Conservation (phyloP, 768 basidiomycete genomes). For the Collybia mongolica region DNA sequence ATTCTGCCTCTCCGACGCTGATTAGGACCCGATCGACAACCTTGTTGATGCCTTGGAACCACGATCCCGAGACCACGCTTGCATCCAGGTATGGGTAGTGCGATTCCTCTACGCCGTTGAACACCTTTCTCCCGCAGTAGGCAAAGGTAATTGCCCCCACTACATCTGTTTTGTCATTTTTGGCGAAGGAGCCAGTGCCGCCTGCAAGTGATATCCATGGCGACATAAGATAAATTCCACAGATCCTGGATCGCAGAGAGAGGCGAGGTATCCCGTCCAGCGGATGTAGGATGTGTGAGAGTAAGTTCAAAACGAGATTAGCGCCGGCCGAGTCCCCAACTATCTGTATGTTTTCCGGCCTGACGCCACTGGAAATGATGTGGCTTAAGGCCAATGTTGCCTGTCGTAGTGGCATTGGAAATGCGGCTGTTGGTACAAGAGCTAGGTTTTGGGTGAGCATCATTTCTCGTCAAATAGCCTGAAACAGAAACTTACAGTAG, state of each 20-base stretch:
- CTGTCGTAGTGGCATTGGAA: constrained; percentile 35
- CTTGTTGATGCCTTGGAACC: constrained; percentile 29
- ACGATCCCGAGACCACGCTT: constrained; percentile 25
- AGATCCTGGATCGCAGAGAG: constrained; percentile 20
- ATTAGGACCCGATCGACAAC: constrained; percentile 32
- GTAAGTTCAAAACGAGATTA: constrained; percentile 30
- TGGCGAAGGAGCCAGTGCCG: constrained; percentile 18
- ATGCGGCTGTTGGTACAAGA: constrained; percentile 29
- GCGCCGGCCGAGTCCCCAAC: constrained; percentile 41
- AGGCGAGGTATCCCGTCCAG: constrained; percentile 23
- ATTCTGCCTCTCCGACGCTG: constrained; percentile 33
- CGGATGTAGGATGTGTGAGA: constrained; percentile 37
- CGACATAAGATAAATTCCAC: constrained; percentile 35
- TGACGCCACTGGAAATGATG: constrained; percentile 26
- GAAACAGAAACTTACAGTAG: constrained; percentile 24
- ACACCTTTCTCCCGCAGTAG: constrained; percentile 16
- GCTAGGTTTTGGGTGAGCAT: constrained; percentile 14
- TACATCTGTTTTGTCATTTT: constrained; percentile 25
- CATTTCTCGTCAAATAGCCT: too few relatives aligned
- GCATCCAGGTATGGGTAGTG: constrained; percentile 29
- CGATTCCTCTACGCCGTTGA: constrained; percentile 23
- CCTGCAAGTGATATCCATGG: constrained; percentile 32
- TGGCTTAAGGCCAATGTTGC: constrained; percentile 26
- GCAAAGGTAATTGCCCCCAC: constrained; percentile 13
- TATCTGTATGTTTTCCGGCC: constrained; percentile 30